phyloP scores from a whole-genome alignment of 768 basidiomycete species.

The Termitomyces sp. region DNA sequence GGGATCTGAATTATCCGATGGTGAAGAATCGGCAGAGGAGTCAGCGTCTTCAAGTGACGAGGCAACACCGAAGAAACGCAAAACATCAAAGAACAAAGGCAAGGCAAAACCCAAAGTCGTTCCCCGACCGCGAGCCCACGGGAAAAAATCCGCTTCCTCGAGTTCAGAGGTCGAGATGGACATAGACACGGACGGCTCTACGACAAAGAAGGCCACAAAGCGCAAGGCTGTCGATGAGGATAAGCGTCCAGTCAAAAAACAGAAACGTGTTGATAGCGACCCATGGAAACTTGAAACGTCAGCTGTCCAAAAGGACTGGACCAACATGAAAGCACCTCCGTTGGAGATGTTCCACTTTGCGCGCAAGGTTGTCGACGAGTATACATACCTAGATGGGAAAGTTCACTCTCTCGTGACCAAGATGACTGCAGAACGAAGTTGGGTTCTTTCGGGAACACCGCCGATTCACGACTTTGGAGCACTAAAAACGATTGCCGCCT shows the following conservation, averaged over 20 bases:
- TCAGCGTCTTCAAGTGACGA: slow-evolving; percentile 31
- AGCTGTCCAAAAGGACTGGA: slow-evolving; percentile 69
- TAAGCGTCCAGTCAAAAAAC: slow-evolving; percentile 44
- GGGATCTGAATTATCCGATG: slow-evolving; percentile 22
- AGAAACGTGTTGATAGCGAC: slow-evolving; percentile 59
- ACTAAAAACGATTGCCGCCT: slow-evolving; percentile 85
- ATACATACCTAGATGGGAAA: slow-evolving; percentile 85
- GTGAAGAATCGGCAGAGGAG: slow-evolving; percentile 23
- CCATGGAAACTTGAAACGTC: slow-evolving; percentile 71
- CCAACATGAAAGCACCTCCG: slow-evolving; percentile 74
- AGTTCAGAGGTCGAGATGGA: slow-evolving; percentile 45
- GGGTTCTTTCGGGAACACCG: slow-evolving; percentile 97
- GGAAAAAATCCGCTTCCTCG: slow-evolving; percentile 12
- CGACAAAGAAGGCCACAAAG: slow-evolving; percentile 30
- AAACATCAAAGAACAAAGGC: slow-evolving; percentile 23
- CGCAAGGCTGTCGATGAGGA: slow-evolving; percentile 33
- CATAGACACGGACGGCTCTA: slow-evolving; percentile 40
- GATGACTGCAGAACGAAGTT: slow-evolving; percentile 73
- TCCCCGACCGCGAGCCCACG: slow-evolving; percentile 8
- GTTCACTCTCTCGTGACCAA: slow-evolving; percentile 74
- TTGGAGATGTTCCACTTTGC: slow-evolving; percentile 92
- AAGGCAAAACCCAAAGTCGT: slow-evolving; percentile 19
- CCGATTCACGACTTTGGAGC: slow-evolving; percentile 89
- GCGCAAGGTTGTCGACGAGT: slow-evolving; percentile 89
- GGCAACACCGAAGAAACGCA: slow-evolving; percentile 15